A percentile compares a stretch with the other conserved stretches of the same genome.
These are phyloP conservation scores for Solanum chacoense DNA, from an alignment of 305 asterid genomes.

Conservation along the genomic window DNA sequence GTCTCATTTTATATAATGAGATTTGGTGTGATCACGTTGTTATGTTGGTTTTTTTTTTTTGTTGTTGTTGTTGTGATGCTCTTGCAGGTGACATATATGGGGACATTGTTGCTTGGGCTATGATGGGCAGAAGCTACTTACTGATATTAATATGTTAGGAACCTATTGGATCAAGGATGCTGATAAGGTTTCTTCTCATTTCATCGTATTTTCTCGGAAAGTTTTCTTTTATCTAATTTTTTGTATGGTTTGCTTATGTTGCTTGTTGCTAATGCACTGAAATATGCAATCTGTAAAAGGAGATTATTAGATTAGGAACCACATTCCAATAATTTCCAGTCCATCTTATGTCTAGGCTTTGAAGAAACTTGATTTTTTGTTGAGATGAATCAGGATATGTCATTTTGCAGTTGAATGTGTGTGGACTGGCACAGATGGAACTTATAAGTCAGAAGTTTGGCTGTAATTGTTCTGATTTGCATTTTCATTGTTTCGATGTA, in stretches of 20 bases:
- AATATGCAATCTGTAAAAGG: background rate
- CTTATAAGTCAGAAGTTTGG: background rate
- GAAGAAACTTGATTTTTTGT: background rate
- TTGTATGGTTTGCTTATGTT: background rate
- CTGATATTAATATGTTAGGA: conserved; percentile 41
- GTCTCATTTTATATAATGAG: background rate
- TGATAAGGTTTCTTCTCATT: conserved; percentile 47
- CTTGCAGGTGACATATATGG: conserved; percentile 67
- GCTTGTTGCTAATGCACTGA: background rate
- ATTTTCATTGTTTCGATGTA: background rate
- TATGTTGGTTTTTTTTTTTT: background rate
- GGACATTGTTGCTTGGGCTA: conserved; percentile 74
- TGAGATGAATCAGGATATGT: background rate
- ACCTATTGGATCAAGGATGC: conserved; percentile 62
- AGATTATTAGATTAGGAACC: background rate
- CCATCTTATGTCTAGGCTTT: background rate
- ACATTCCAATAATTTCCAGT: background rate
- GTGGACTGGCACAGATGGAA: background rate
- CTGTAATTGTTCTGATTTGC: background rate
- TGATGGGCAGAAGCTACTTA: conserved; percentile 50
- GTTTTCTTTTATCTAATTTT: background rate
- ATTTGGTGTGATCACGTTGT: background rate
- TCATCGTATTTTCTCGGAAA: background rate
- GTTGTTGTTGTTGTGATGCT: background rate
- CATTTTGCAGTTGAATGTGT: background rate